Evolutionary conservation across 345 rosid species (phyloP).

Genomic region (Sonneratia caseolaris): DNA sequence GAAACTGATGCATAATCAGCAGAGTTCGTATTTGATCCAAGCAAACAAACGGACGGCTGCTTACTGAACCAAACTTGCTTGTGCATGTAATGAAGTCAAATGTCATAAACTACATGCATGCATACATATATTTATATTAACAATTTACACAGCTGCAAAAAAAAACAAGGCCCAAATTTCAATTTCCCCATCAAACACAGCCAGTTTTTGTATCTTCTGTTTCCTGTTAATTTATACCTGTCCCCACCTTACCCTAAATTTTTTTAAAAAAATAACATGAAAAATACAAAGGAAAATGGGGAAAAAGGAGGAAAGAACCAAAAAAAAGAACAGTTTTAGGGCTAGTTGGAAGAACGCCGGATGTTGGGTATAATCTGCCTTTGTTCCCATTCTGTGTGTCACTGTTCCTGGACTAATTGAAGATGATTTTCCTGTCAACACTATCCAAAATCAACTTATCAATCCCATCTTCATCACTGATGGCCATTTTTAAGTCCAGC

Average conservation of each 20-base stretch:
- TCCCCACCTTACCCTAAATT: background rate
- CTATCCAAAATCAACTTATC: conserved; percentile 24
- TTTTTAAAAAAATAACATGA: background rate
- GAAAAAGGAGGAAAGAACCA: background rate
- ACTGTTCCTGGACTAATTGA: conserved; percentile 28
- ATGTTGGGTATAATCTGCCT: background rate
- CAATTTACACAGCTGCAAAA: background rate
- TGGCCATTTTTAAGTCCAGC: conserved; percentile 53
- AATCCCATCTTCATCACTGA: conserved; percentile 19
- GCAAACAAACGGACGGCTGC: too few species aligned
- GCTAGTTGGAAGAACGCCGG: background rate
- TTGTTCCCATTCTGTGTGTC: background rate
- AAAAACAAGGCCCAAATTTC: background rate
- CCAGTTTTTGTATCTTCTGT: background rate
- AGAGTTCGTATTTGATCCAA: too few species aligned
- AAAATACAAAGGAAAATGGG: background rate
- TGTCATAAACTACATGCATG: background rate
- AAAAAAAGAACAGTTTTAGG: conserved; percentile 5
- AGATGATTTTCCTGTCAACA: conserved; percentile 38
- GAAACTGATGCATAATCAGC: too few species aligned
- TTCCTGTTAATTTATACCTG: background rate
- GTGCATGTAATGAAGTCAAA: background rate
- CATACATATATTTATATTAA: background rate
- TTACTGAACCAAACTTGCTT: too few species aligned
- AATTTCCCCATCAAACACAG: background rate